These are phyloP conservation scores for Marchantia paleacea DNA, from an alignment of 225 moss, liverwort and hornwort species.

Conservation along the genomic window DNA sequence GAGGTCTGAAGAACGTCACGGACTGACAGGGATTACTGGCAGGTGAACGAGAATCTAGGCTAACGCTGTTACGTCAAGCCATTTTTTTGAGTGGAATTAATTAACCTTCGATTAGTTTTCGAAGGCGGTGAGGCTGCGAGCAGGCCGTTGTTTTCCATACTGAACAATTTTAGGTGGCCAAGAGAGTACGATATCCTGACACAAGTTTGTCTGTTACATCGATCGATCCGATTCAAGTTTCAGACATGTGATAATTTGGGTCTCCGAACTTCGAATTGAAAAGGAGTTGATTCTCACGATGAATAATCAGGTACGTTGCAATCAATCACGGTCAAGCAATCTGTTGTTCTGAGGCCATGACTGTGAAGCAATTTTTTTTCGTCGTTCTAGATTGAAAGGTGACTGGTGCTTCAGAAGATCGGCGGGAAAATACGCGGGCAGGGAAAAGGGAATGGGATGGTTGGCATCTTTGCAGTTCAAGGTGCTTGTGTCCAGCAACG, in stretches of 20 bases:
- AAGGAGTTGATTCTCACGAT: not conserved
- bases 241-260: not conserved
- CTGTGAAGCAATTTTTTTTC: not conserved
- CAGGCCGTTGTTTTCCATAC: not conserved
- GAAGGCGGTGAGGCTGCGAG: not conserved
- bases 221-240: not conserved
- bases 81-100: not conserved
- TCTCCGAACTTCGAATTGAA: not conserved
- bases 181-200: not conserved
- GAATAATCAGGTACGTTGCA: constrained; percentile 9
- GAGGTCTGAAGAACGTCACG: not conserved
- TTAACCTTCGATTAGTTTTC: not conserved
- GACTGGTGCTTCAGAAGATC: not conserved
- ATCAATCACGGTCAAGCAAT: not conserved
- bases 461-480: not conserved
- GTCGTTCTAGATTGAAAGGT: not conserved
- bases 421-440: not conserved
- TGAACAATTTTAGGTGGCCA: not conserved
- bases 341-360: not conserved
- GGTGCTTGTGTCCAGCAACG: not conserved
- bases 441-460: not conserved
- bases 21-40: not conserved
- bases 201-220: not conserved
- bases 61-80: not conserved
- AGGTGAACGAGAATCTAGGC: not conserved